A percentile compares a stretch with the other conserved stretches of the same genome.
Evolutionary conservation across 2,329 filamentous ascomycete species (phyloP).

Genomic region (Aspergillus viridinutans): DNA sequence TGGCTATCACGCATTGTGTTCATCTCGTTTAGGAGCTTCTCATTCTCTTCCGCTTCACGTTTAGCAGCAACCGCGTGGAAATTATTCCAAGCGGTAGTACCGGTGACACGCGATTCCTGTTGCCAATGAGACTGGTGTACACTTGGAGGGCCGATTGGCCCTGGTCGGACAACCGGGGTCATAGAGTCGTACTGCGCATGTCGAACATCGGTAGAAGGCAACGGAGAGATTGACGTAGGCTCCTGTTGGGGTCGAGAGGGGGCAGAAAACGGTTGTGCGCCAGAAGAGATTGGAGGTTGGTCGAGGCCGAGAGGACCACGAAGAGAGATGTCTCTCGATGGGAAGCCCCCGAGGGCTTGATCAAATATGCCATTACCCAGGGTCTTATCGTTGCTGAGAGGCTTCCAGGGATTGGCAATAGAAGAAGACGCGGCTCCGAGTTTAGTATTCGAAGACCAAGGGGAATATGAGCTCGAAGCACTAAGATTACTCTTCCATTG

Average conservation of each 20-base stretch:
- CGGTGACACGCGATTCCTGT: slow-evolving; percentile 24
- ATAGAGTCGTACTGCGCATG: slow-evolving; percentile 36
- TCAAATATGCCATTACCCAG: slow-evolving; percentile 64
- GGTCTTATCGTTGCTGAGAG: slow-evolving; percentile 51
- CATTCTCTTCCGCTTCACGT: slow-evolving; percentile 39
- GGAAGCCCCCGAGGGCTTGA: slow-evolving; percentile 47
- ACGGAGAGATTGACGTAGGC: slow-evolving; percentile 27
- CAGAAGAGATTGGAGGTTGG: slow-evolving; percentile 33
- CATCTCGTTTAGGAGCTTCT: slow-evolving; percentile 38
- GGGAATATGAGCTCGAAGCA: slow-evolving; percentile 32
- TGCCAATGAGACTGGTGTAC: slow-evolving; percentile 31
- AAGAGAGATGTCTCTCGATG: slow-evolving; percentile 42
- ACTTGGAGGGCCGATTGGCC: slow-evolving; percentile 45
- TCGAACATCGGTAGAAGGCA: slow-evolving; percentile 39
- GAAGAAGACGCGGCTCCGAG: slow-evolving; percentile 30
- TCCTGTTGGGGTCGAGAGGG: slow-evolving; percentile 32
- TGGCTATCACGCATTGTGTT: slow-evolving; percentile 34
- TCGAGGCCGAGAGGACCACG: slow-evolving; percentile 39
- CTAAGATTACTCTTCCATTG: slow-evolving; percentile 39
- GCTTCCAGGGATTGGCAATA: slow-evolving; percentile 56
- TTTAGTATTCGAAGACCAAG: slow-evolving; percentile 35
- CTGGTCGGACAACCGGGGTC: slow-evolving; percentile 39
- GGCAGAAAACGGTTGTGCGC: slow-evolving; percentile 28
- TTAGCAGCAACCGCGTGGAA: slow-evolving; percentile 39
- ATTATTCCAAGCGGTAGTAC: slow-evolving; percentile 41